Evolutionary conservation across 176 grass and related monocot species (phyloP), one percentile per base, ranked within the genome.

Genomic region (Poa annua): DNA sequence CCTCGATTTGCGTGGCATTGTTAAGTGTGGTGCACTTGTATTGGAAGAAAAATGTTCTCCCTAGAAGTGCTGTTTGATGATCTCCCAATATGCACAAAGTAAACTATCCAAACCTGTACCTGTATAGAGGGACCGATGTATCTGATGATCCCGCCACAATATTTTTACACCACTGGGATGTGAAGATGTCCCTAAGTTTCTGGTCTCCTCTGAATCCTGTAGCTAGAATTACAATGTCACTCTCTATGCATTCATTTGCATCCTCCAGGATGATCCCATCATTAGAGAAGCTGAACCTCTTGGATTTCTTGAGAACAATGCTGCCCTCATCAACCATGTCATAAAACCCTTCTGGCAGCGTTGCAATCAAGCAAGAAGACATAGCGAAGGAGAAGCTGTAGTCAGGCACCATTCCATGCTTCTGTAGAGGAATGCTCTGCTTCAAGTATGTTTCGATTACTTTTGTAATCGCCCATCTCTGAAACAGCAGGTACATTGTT

Each of bases 351-450:
- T 93, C 63, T 32, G 96, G 96, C 34, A 98, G 68, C 71, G 89
- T 86, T 54, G 93, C 89, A 32, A 98, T 87, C 65, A 88, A 80
- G 90, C 92, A 95, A 66, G 88, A 77, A 20, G 91, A 61, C 39
- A 93, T 87, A 52, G 93, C 82, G 21, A 93, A 89, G 55, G 86
- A 86, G 85, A 98, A 98, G 80, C 87, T 93, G 47, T 98, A 94
- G 29, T 98, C 93, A 38, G 96, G 96, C 50, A 96, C 91, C 96
- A 98, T 98, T 32, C 81, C 91, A 68, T 98, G 83, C 83, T 92
- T 98, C 65, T 92, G 60, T 68, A 96, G 70, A 76, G 93, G 96
- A 80, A 88, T 89, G 26, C 64, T 87, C 16, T 67, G 59, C 88
- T 84, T 91, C 75, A 87, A 82, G 86, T 91, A 89, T 10, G 78